Evolutionary conservation across 805 yeast species (phyloP), one percentile per base, ranked within the genome.

Genomic region (Saturnispora kantuleensis): DNA sequence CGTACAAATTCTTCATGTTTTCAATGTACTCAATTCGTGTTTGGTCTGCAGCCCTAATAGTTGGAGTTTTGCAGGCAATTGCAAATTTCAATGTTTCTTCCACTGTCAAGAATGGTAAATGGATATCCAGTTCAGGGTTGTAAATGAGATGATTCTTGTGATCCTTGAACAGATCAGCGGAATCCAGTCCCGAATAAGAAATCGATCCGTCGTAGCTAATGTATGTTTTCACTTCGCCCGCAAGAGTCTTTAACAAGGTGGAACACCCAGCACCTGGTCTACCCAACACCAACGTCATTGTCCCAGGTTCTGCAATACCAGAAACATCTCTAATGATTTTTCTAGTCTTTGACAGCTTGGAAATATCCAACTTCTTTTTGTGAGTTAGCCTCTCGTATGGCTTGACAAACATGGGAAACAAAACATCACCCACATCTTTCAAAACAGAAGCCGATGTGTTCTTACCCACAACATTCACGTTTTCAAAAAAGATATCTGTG

Each of bases 181-280:
- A 71, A 6, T 62, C 60, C 34, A 76, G 49, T 42, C 79, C 78
- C 55, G 71, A 76, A 49, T 71, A 76, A 3, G 62, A 54, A 38
- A 74, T 58, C 2, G 57, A 62, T 54, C 74, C 76, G 28, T 58
- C 57, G 8, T 62, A 63, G 12, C 59, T 57, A 7, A 59, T 54
- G 46, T 67, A 63, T 31, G 67, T 68, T 31, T 56, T 51, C 6
- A 63, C 65, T 55, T 71, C 73, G 58, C 75, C 76, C n/a, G 73
- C 57, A 12, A 70, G 29, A 44, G 64, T 55, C 49, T 70, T 70
- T 47, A 77, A 57, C 18, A 77, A 61, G 6, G 81, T 74, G 4
- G 83, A 74, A 53, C 81, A 76, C 48, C 83, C 83, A 35, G 82
- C 76, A 56, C 81, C 81, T 2, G 83, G 82, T 59, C 73, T 67